phyloP scores from a whole-genome alignment of 148 eudicot species.

The Selenicereus undatus region DNA sequence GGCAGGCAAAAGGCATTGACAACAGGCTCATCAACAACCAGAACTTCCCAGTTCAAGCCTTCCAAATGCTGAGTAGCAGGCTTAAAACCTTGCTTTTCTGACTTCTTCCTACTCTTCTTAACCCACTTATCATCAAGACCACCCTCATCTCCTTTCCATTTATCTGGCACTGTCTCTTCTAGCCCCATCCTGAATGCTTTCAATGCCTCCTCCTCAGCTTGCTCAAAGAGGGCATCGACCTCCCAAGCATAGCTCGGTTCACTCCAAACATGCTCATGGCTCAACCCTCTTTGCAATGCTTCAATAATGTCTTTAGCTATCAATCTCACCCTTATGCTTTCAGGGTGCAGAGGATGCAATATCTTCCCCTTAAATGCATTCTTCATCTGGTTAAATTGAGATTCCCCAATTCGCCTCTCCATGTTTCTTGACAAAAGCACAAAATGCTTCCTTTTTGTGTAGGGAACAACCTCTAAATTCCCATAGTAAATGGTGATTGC shows the following conservation, averaged over 20 bases:
- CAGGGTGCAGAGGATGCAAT: conserved; percentile 73
- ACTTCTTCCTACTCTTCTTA: conserved; percentile 63
- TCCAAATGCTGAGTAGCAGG: conserved; percentile 62
- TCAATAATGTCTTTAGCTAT: conserved; percentile 67
- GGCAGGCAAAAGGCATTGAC: conserved; percentile 91
- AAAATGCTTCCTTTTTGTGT: conserved; percentile 70
- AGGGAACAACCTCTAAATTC: conserved; percentile 60
- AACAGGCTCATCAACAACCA: conserved; percentile 71
- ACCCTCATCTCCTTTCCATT: conserved; percentile 62
- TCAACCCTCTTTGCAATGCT: conserved; percentile 70
- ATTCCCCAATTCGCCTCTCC: conserved; percentile 55
- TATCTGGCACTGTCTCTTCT: conserved; percentile 19
- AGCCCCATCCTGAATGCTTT: conserved; percentile 34
- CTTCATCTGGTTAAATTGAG: conserved; percentile 46
- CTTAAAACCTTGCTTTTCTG: conserved; percentile 34
- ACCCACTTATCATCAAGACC: conserved; percentile 86
- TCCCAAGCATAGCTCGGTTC: conserved; percentile 51
- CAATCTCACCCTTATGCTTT: conserved; percentile 61
- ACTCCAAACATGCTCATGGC: conserved; percentile 63
- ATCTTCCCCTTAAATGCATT: conserved; percentile 55
- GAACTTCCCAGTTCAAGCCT: conserved; percentile 82
- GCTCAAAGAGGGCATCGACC: conserved; percentile 16
- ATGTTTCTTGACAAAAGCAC: conserved; percentile 44
- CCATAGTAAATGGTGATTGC: conserved; percentile 50
- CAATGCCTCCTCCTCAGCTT: conserved; percentile 33